phyloP scores from a whole-genome alignment of 345 rosid species.

The Xanthoceras sorbifolium region DNA sequence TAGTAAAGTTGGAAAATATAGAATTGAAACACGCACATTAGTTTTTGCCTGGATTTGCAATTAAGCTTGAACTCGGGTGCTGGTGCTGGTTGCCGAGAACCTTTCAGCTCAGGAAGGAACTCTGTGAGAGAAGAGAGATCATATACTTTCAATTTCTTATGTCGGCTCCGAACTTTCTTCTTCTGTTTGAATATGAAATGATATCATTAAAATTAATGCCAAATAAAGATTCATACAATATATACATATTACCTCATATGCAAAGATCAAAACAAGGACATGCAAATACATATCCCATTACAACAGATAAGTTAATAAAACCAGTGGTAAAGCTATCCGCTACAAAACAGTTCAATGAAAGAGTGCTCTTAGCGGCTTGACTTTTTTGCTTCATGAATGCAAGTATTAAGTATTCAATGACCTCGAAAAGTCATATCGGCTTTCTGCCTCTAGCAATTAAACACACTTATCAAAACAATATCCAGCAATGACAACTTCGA shows the following conservation, averaged over 20 bases:
- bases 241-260: neutral
- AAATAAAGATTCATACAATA: neutral
- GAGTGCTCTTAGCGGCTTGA: neutral
- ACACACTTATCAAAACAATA: neutral
- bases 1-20: neutral
- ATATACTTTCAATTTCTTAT: slow-evolving; percentile 70
- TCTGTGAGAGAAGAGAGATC: slow-evolving; percentile 73
- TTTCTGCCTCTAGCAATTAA: too few relatives aligned
- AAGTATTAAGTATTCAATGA: neutral
- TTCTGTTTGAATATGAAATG: slow-evolving; percentile 39
- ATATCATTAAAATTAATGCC: neutral
- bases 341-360: neutral
- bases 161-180: slow-evolving; percentile 53
- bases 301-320: neutral
- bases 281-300: neutral
- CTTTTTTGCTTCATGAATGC: neutral
- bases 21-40: slow-evolving; percentile 45
- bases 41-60: slow-evolving; percentile 67
- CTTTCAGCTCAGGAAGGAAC: slow-evolving; percentile 70
- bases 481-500: neutral
- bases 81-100: slow-evolving; percentile 36
- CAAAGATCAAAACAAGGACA: neutral
- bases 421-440: neutral
- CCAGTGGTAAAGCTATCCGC: neutral
- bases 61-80: slow-evolving; percentile 58